Conservation (phyloP, 164 flowering plant species). For the Annona squamosa region DNA sequence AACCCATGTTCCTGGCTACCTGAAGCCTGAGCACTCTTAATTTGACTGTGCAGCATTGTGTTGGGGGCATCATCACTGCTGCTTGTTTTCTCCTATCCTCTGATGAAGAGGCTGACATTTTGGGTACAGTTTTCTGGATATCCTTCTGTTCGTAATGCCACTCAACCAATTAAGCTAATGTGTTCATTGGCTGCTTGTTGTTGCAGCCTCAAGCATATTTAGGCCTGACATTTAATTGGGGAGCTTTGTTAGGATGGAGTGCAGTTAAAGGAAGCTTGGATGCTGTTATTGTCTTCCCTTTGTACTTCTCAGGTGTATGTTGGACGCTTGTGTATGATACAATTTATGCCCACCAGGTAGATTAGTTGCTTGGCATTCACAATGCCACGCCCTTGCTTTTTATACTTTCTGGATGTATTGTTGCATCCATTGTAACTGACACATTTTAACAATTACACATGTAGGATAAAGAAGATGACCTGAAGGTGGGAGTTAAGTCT, state of each 20-base stretch:
- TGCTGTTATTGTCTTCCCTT: slow-evolving; percentile 66
- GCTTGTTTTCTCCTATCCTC: slow-evolving; percentile 94
- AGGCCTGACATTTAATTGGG: slow-evolving; percentile 96
- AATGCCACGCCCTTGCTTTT: not conserved
- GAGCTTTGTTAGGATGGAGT: slow-evolving; percentile 95
- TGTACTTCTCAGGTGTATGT: slow-evolving; percentile 76
- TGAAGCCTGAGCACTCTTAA: not conserved
- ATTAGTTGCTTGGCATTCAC: not conserved
- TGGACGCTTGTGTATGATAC: slow-evolving; percentile 99
- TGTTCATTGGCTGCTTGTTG: not conserved
- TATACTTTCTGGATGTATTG: not conserved
- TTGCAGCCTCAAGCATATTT: slow-evolving; percentile 95
- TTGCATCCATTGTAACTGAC: not conserved
- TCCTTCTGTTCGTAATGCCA: not conserved
- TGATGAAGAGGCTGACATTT: slow-evolving; percentile 95
- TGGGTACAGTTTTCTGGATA: slow-evolving; percentile 49
- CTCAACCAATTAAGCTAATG: not conserved
- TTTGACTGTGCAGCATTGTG: slow-evolving; percentile 11
- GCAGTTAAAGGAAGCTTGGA: slow-evolving; percentile 85
- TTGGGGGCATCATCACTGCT: slow-evolving; percentile 91
- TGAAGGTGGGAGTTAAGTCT: slow-evolving; percentile 93
- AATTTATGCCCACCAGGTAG: slow-evolving; percentile 99
- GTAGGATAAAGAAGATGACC: slow-evolving; percentile 97
- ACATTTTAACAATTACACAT: slow-evolving; percentile 3
- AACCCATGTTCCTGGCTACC: not conserved